Percentiles rank a stretch among this genome's conserved stretches.
phyloP scores from a whole-genome alignment of 2,329 filamentous ascomycete genomes.

The Magnaporthiopsis incrustans region DNA sequence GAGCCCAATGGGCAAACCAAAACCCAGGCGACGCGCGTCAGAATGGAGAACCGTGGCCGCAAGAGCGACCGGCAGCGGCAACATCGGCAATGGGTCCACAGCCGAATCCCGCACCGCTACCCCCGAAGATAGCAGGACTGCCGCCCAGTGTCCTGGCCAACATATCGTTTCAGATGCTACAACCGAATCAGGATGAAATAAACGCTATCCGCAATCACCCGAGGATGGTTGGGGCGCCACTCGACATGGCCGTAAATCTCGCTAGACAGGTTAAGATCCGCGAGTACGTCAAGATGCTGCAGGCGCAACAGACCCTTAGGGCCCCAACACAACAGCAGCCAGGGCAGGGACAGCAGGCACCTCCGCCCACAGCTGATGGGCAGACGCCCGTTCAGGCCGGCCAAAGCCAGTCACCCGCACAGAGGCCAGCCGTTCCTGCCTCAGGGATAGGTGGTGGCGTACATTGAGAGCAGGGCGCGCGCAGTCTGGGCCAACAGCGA shows the following conservation, averaged over 20 bases:
- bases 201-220: neutral
- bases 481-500: no score
- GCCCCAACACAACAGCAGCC: slow-evolving; percentile 2
- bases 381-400: neutral
- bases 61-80: no score
- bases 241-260: neutral
- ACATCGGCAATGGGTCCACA: no score
- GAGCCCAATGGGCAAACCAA: no score
- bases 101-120: no score
- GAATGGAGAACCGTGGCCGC: no score
- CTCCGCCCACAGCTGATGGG: slow-evolving; percentile 6
- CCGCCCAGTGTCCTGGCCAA: neutral
- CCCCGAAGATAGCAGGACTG: neutral
- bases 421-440: neutral
- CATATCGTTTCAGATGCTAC: neutral
- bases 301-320: slow-evolving; percentile 1
- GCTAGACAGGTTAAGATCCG: neutral
- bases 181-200: neutral
- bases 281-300: neutral
- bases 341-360: neutral
- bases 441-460: neutral
- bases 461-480: no score
- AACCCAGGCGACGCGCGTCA: no score
- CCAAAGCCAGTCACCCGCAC: neutral
- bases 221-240: neutral